Evolutionary conservation across 352 stramenopile species (phyloP), one percentile per base, ranked within the genome.

Genomic region (Globisporangium solare): DNA sequence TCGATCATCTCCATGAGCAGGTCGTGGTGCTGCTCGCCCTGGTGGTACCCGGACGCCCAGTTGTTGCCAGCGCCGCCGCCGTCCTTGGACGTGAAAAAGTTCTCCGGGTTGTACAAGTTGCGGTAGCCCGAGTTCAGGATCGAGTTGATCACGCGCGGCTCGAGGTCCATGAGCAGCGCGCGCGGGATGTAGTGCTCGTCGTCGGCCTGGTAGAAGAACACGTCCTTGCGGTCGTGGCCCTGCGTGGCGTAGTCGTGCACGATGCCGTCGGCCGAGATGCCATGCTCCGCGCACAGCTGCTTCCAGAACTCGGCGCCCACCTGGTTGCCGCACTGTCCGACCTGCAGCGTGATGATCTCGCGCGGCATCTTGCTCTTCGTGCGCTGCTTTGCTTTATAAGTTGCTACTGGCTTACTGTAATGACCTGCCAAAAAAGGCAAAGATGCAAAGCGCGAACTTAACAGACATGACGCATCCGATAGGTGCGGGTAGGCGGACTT

Each of bases 301-400:
- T 98, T 99, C 97, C 97, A 99, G 78, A 99, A 99, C 82, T 99
- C 97, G 67, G 92, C 97, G 15, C 97, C 97, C 58, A 99, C 98
- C 83, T 99, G 97, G 76, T 99, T 99, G 63, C 97, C 97, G 74
- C 97, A 99, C 80, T 99, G 97, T 32, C 97, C 97, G 10, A 98
- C 93, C 78, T 99, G 97, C 32, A 99, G 75, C 47, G 97, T 99
- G 68, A 99, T 99, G 71, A 99, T 99, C 92, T 99, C 97, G 61
- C 94, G 87, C 54, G 95, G 93, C 94, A 98, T 98, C 40, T 8
- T 67, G 46, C 15, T 20, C 41, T 20, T 12, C 18, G 40, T n/a
- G 5, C 47, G 10, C 13, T 51, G 40, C 13, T 22, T 51, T 42
- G 27, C 39, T 35, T 58, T 57, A 27, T 46, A 13, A 17, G 11